phyloP scores from a whole-genome alignment of 495 filamentous ascomycete genomes.

The Delitschia confertaspora region DNA sequence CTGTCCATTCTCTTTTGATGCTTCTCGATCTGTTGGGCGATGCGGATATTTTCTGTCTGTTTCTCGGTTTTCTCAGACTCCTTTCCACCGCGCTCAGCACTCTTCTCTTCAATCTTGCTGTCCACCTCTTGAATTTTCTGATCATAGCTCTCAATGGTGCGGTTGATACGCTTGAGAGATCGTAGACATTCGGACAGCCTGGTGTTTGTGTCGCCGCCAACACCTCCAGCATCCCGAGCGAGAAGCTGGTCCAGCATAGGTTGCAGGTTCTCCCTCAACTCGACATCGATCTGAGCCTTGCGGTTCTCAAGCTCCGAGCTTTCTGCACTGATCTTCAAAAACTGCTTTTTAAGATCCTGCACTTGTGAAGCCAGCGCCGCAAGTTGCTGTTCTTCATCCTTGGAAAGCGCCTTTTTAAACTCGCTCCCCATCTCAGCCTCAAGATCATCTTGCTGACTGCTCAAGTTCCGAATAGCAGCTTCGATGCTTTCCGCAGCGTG shows the following conservation, averaged over 20 bases:
- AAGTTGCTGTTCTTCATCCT: slow-evolving; percentile 71
- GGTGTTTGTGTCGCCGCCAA: slow-evolving; percentile 46
- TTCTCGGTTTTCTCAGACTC: slow-evolving; percentile 56
- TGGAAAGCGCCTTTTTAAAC: slow-evolving; percentile 84
- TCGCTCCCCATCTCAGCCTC: slow-evolving; percentile 71
- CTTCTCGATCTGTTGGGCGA: slow-evolving; percentile 73
- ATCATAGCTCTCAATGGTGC: slow-evolving; percentile 45
- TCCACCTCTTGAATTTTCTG: slow-evolving; percentile 38
- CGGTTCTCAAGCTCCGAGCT: slow-evolving; percentile 71
- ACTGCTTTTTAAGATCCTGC: slow-evolving; percentile 62
- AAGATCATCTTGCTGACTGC: slow-evolving; percentile 62
- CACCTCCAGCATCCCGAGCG: slow-evolving; percentile 60
- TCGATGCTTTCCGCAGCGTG: slow-evolving; percentile 65
- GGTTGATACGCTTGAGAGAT: slow-evolving; percentile 68
- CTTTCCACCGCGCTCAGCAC: slow-evolving; percentile 49
- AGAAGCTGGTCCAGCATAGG: slow-evolving; percentile 81
- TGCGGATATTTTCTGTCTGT: slow-evolving; percentile 60
- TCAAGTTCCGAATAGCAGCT: slow-evolving; percentile 61
- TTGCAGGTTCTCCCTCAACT: slow-evolving; percentile 75
- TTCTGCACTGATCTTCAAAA: slow-evolving; percentile 61
- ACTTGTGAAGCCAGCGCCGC: slow-evolving; percentile 59
- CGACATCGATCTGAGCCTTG: slow-evolving; percentile 72
- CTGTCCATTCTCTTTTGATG: slow-evolving; percentile 88
- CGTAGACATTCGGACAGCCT: slow-evolving; percentile 67
- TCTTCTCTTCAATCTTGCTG: slow-evolving; percentile 57